These are phyloP conservation scores for Hemisphaericaspora subhashii DNA, from an alignment of 1,139 yeast genomes.

Conservation along the genomic window DNA sequence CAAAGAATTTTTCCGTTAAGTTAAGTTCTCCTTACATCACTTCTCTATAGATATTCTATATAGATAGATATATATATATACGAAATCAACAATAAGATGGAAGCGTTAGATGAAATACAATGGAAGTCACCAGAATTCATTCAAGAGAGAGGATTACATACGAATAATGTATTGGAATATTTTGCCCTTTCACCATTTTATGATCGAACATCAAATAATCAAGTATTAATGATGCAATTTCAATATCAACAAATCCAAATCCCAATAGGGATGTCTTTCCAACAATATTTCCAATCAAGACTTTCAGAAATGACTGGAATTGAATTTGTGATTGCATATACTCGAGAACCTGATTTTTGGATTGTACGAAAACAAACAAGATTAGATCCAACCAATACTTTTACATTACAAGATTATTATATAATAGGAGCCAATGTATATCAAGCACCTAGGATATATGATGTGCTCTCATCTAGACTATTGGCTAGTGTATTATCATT, in stretches of 20 bases:
- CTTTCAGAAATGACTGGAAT: constrained; percentile 79
- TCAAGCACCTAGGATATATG: constrained; percentile 71
- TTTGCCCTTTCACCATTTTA: constrained; percentile 93
- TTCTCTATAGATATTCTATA: too few relatives aligned
- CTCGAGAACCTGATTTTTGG: constrained; percentile 92
- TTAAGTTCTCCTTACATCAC: too few relatives aligned
- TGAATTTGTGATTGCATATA: constrained; percentile 74
- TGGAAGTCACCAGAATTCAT: constrained; percentile 99
- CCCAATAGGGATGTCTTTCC: constrained; percentile 37
- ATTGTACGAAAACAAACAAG: constrained; percentile 80
- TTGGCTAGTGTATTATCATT: constrained; percentile 39
- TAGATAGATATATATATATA: background rate
- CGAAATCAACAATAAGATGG: constrained; percentile 8
- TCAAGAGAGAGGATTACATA: constrained; percentile 78
- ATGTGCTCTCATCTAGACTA: constrained; percentile 39
- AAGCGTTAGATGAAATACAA: constrained; percentile 78
- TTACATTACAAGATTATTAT: constrained; percentile 70
- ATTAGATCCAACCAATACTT: constrained; percentile 41
- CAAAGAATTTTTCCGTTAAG: too few relatives aligned
- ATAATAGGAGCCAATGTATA: constrained; percentile 90
- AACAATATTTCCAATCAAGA: constrained; percentile 50
- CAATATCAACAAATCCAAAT: constrained; percentile 74
- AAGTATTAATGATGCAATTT: constrained; percentile 91
- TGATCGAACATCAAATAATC: constrained; percentile 91
- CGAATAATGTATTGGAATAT: constrained; percentile 89